Evolutionary conservation across 179 eudicot species (phyloP).

Genomic region (Heliamphora ciliata): DNA sequence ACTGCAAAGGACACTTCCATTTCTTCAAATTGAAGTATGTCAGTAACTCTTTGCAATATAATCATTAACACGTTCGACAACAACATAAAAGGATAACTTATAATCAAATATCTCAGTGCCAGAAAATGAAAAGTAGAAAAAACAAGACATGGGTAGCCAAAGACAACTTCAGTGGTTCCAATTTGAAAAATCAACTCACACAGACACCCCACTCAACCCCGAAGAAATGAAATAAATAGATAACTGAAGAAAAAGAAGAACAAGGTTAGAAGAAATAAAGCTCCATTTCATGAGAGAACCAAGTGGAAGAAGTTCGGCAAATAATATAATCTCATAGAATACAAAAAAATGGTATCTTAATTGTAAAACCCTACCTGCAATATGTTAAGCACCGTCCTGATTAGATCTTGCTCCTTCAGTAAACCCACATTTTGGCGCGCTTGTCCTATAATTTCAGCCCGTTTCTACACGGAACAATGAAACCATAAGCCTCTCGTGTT

Average conservation of each 20-base stretch:
- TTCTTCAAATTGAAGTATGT: too few relatives aligned
- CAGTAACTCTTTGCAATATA: too few relatives aligned
- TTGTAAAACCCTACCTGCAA: slow-evolving; percentile 54
- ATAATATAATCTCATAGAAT: neutral
- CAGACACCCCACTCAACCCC: neutral
- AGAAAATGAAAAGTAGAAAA: neutral
- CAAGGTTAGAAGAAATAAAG: neutral
- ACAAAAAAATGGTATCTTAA: too few relatives aligned
- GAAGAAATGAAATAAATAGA: neutral
- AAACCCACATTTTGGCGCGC: slow-evolving; percentile 87
- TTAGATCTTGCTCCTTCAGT: slow-evolving; percentile 77
- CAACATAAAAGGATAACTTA: too few relatives aligned
- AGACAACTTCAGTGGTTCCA: neutral
- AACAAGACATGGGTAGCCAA: neutral
- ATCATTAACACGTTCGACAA: too few relatives aligned
- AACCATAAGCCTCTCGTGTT: slow-evolving; percentile 11
- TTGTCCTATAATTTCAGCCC: slow-evolving; percentile 95
- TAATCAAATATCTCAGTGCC: too few relatives aligned
- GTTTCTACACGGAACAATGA: slow-evolving; percentile 50
- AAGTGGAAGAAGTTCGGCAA: neutral
- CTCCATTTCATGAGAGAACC: neutral
- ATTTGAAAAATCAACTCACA: neutral
- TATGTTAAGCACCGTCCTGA: slow-evolving; percentile 88
- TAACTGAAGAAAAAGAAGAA: neutral
- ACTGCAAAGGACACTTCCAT: too few relatives aligned